Evolutionary conservation across 83 land plant species (phyloP), one percentile per base, ranked within the genome.

Genomic region (Picea abies): DNA sequence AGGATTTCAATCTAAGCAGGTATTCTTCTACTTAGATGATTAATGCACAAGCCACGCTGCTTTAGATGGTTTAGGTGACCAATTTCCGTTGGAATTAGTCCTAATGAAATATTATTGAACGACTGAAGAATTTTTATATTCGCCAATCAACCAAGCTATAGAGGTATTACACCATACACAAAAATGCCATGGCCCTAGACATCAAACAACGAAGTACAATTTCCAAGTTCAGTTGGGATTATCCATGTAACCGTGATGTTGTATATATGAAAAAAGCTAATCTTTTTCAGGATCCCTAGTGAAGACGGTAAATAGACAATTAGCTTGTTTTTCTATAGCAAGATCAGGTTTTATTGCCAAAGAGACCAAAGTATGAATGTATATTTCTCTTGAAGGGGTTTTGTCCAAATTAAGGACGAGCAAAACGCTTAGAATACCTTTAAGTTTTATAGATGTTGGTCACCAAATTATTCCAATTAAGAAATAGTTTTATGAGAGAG

Each of bases 11-110:
- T 82, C 23, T 29, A 81, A 2, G 39, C 20, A 22, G 89, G 89
- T 35, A 89, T 80, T 16, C 32, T 32, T 12, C 85, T 87, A 44
- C 72, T 83, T 64, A 87, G 83, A 37, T 73, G 78, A 60, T 89
- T 89, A 26, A 72, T 76, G n/a, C 82, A 89, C n/a, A 89, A 64
- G 14, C 69, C 82, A 63, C 85, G 79, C 49, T 71, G 67, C 60
- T 37, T 64, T 76, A 86, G 87, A 10, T 32, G 32, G 37, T 49
- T 76, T 67, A 84, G 26, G 37, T 80, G 79, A 23, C 85, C 85
- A 23, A 87, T 80, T 22, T 76, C 65, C 0, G 16, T 77, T 12
- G 91, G 85, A 76, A 87, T 81, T 0, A 32, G 67, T 19, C 89
- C 5, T 41, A 41, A 41, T 87, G 5, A 79, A 58, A 23, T 87